Evolutionary conservation across 164 flowering plant genomes (phyloP).

Genomic region (Liquidambar formosana): DNA sequence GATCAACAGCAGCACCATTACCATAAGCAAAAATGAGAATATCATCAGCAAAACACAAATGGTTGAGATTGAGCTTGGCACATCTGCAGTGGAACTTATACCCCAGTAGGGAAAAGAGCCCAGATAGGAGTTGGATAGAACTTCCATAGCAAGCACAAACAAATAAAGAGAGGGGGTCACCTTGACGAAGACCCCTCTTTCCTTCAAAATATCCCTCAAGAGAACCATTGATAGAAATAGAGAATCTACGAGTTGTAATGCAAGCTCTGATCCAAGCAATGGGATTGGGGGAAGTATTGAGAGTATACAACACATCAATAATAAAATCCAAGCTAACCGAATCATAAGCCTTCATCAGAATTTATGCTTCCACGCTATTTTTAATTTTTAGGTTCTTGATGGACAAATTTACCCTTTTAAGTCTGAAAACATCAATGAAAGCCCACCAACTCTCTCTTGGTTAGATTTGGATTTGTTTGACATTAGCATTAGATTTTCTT

Average conservation of each 20-base stretch:
- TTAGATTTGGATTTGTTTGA: too few relatives aligned
- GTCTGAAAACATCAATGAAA: too few relatives aligned
- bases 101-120: rapidly evolving
- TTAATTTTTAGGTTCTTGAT: too few relatives aligned
- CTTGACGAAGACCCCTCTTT: too few relatives aligned
- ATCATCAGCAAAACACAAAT: slow-evolving; percentile 6
- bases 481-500: too few relatives aligned
- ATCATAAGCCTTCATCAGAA: too few relatives aligned
- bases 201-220: too few relatives aligned
- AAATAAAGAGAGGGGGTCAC: not conserved
- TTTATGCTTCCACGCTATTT: too few relatives aligned
- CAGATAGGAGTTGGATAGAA: not conserved
- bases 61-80: not conserved
- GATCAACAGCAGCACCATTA: not conserved
- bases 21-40: not conserved
- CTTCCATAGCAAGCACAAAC: slow-evolving; percentile 4
- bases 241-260: not conserved
- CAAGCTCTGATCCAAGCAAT: not conserved
- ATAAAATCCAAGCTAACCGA: not conserved
- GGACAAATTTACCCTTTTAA: too few relatives aligned
- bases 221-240: too few relatives aligned
- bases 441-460: too few relatives aligned
- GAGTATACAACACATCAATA: not conserved
- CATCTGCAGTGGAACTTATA: not conserved
- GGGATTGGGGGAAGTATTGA: not conserved